phyloP scores from a whole-genome alignment of 108 stramenopile species.

The Nitzschia sp. region DNA sequence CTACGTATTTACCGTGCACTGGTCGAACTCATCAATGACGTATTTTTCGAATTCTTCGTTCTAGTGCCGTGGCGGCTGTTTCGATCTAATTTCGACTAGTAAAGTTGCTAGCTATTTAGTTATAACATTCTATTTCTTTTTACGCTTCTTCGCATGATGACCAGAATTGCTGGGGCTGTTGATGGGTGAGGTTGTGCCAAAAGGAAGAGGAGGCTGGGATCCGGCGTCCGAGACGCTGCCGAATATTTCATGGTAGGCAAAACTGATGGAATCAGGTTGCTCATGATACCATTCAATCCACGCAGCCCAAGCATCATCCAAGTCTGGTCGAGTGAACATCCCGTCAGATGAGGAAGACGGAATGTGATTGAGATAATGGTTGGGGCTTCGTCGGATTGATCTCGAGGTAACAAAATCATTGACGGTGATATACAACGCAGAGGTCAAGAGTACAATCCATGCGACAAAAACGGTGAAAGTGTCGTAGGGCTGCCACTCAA shows the following conservation, averaged over 20 bases:
- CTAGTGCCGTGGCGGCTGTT: conserved; percentile 58
- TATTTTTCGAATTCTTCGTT: conserved; percentile 67
- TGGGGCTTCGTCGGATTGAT: neutral
- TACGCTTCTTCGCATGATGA: neutral
- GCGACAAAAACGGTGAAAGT: conserved; percentile 28
- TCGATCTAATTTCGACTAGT: conserved; percentile 20
- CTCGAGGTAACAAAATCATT: conserved; percentile 14
- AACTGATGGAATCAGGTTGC: neutral
- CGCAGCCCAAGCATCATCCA: conserved; percentile 29
- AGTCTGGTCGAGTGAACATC: conserved; percentile 21
- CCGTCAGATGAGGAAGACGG: conserved; percentile 19
- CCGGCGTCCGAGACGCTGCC: neutral
- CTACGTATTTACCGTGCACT: conserved; percentile 51
- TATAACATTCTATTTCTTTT: neutral
- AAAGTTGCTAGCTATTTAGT: neutral
- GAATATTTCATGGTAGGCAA: neutral
- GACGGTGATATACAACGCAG: conserved; percentile 3
- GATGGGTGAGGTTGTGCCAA: neutral
- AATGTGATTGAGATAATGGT: neutral
- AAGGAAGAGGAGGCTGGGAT: neutral
- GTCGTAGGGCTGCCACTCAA: conserved; percentile 17
- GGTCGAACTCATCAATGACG: conserved; percentile 75
- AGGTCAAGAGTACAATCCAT: conserved; percentile 22
- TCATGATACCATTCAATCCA: conserved; percentile 13
- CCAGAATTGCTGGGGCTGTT: neutral